A percentile compares a stretch with the other conserved stretches of the same genome.
These are phyloP conservation scores for Metarhizium brunneum DNA, from an alignment of 2,329 filamentous ascomycete species.

Conservation along the genomic window DNA sequence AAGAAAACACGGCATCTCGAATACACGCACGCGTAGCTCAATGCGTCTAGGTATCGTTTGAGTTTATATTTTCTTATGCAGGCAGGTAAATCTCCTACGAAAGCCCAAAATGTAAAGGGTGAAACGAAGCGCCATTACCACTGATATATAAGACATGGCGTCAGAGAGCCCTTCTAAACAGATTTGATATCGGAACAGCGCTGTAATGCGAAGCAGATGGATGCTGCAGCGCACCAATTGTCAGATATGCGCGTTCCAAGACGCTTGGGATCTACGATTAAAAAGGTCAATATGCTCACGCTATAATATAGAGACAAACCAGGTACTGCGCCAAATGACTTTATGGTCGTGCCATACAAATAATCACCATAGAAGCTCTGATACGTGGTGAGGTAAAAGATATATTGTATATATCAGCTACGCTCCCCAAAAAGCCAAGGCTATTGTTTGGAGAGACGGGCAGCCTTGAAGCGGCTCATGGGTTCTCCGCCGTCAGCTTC, in stretches of 20 bases:
- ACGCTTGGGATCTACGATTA: background rate
- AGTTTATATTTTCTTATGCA: too few species aligned
- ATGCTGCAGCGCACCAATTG: slow-evolving; percentile 44
- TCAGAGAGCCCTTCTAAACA: slow-evolving; percentile 49
- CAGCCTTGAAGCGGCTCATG: slow-evolving; percentile 67
- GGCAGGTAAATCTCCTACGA: too few species aligned
- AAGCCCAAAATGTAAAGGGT: slow-evolving; percentile 42
- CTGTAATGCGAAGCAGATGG: slow-evolving; percentile 45
- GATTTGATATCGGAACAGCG: slow-evolving; percentile 46
- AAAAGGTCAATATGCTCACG: background rate
- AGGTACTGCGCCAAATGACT: background rate
- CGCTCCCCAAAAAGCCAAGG: background rate
- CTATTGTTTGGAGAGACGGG: slow-evolving; percentile 48
- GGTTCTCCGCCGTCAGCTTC: slow-evolving; percentile 56
- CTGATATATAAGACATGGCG: slow-evolving; percentile 27
- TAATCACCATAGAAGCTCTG: slow-evolving; percentile 1
- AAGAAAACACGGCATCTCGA: too few species aligned
- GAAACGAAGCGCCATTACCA: slow-evolving; percentile 55
- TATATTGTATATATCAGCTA: slow-evolving; percentile 16
- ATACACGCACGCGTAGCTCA: too few species aligned
- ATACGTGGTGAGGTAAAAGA: background rate
- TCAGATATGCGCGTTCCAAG: slow-evolving; percentile 30
- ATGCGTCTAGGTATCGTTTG: too few species aligned
- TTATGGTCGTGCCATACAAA: background rate
- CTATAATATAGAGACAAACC: background rate